Evolutionary conservation across 805 yeast species (phyloP).

Genomic region (Schizosaccharomyces osmophilus): DNA sequence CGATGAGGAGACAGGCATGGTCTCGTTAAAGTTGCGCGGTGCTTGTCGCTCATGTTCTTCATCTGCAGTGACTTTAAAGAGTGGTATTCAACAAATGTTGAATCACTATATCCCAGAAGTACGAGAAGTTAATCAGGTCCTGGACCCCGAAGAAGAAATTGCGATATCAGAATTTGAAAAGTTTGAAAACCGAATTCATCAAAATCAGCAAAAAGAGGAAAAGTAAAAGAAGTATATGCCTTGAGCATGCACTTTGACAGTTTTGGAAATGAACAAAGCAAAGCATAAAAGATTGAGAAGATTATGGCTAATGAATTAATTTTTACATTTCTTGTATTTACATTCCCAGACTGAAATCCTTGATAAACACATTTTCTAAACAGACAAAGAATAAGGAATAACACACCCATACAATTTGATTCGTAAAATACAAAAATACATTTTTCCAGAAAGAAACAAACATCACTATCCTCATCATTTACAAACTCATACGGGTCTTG

Average conservation of each 20-base stretch:
- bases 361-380: background rate
- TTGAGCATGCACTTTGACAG: background rate
- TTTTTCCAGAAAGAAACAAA: too few relatives aligned
- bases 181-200: constrained; percentile 35
- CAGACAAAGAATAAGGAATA: too few relatives aligned
- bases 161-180: constrained; percentile 68
- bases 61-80: constrained; percentile 73
- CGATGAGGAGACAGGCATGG: constrained; percentile 67
- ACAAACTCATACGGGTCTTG: constrained; percentile 4
- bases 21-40: constrained; percentile 70
- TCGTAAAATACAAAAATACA: background rate
- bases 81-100: constrained; percentile 94
- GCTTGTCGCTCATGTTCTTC: constrained; percentile 88
- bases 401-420: background rate
- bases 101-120: constrained; percentile 94
- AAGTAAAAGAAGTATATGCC: background rate
- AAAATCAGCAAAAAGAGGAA: constrained; percentile 7
- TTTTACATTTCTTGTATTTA: background rate
- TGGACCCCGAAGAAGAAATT: constrained; percentile 51
- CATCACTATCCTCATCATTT: background rate
- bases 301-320: too few relatives aligned
- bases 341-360: background rate
- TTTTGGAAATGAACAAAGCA: too few relatives aligned
- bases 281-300: too few relatives aligned
- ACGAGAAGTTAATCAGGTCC: constrained; percentile 60